Conservation (phyloP, 371 early-diverging fungal species). For the Vittaforma corneae region DNA sequence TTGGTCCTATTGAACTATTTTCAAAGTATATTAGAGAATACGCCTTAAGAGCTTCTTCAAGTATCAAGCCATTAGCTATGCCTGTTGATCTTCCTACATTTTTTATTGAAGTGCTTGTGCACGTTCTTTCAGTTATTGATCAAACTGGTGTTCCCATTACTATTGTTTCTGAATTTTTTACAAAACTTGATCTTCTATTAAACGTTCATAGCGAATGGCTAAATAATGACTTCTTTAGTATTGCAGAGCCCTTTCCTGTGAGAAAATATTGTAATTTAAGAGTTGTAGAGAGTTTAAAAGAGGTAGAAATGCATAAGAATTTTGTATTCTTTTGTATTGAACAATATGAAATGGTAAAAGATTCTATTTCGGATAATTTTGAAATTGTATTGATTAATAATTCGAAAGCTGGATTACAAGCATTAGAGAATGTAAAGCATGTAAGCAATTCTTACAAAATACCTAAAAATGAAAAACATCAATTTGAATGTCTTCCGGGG, state of each 20-base stretch:
- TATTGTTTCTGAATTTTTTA: slow-evolving; percentile 19
- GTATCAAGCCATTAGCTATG: background rate
- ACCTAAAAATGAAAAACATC: background rate
- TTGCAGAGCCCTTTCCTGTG: slow-evolving; percentile 24
- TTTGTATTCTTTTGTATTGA: slow-evolving; percentile 16
- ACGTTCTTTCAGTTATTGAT: slow-evolving; percentile 15
- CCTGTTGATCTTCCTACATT: slow-evolving; percentile 1
- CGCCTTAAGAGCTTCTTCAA: background rate
- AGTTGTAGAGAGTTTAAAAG: background rate
- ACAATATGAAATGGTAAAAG: no score
- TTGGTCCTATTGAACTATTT: background rate
- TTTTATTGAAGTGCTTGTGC: slow-evolving; percentile 19
- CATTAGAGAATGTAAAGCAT: background rate
- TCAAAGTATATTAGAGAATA: background rate
- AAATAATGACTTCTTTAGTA: background rate
- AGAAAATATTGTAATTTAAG: slow-evolving; percentile 8
- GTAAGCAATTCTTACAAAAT: background rate
- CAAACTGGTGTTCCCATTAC: background rate
- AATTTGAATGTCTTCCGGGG: background rate
- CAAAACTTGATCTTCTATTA: slow-evolving; percentile 2
- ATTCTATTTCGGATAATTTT: no score
- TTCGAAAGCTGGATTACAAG: no score
- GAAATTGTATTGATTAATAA: no score
- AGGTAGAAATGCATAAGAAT: background rate
- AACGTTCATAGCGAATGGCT: slow-evolving; percentile 32